These are phyloP conservation scores for Nakazawaea populi DNA, from an alignment of 805 yeast genomes.

Conservation along the genomic window DNA sequence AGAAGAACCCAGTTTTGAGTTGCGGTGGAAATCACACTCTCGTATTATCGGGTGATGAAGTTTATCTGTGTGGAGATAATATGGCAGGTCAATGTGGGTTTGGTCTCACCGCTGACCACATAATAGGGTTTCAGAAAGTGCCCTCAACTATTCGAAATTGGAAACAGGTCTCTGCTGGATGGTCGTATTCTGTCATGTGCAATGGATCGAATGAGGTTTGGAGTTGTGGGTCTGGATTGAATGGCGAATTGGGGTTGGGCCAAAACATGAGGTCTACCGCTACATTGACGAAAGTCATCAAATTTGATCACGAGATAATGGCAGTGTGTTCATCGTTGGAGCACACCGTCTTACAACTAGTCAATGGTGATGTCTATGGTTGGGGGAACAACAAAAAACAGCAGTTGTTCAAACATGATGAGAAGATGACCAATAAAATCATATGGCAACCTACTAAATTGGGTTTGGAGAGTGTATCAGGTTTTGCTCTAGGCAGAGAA, in stretches of 20 bases:
- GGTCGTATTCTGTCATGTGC: conserved; percentile 66
- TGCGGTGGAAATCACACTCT: conserved; percentile 90
- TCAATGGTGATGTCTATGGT: conserved; percentile 43
- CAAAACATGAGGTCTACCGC: conserved; percentile 14
- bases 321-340: conserved; percentile 34
- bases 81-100: conserved; percentile 48
- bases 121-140: conserved; percentile 5
- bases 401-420: conserved; percentile 32
- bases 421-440: conserved; percentile 12
- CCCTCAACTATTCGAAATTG: conserved; percentile 25
- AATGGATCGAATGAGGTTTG: conserved; percentile 33
- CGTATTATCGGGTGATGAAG: conserved; percentile 46
- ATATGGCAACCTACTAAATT: conserved; percentile 20
- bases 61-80: conserved; percentile 59
- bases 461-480: conserved; percentile 8
- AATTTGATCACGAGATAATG: conserved; percentile 7
- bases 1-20: conserved; percentile 34
- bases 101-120: background rate
- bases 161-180: conserved; percentile 61
- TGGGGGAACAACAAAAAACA: conserved; percentile 70
- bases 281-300: background rate
- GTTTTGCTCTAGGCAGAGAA: conserved; percentile 48
- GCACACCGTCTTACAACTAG: conserved; percentile 33
- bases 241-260: conserved; percentile 71
- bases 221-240: conserved; percentile 56